A percentile compares a stretch with the other conserved stretches of the same genome.
Evolutionary conservation across 2,329 filamentous ascomycete genomes (phyloP).

Genomic region (Acephala macrosclerotiorum): DNA sequence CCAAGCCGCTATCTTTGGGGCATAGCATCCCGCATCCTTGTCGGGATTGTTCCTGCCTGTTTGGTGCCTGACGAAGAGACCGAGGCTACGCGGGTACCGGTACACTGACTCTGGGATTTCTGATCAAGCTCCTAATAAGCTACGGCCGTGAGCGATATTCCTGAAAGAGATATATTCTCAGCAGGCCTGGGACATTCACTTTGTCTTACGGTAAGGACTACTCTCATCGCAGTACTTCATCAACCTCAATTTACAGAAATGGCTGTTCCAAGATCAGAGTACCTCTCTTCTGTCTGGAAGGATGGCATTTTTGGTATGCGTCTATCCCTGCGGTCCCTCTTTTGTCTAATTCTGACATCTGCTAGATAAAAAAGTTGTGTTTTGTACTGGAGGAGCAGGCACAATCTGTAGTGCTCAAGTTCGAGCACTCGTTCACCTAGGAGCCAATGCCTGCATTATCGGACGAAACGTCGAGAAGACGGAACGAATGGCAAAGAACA

Average conservation of each 20-base stretch:
- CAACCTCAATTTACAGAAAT: conserved; percentile 21
- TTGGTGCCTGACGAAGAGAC: conserved; percentile 22
- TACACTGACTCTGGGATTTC: conserved; percentile 18
- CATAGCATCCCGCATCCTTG: too few species aligned
- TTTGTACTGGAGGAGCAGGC: conserved; percentile 94
- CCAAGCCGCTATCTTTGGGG: conserved; percentile 3
- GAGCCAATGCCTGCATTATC: conserved; percentile 92
- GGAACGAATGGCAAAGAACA: conserved; percentile 78
- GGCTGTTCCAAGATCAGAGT: conserved; percentile 71
- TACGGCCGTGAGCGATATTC: conserved; percentile 22
- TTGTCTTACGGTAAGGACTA: not conserved
- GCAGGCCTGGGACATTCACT: conserved; percentile 3
- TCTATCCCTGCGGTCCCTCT: not conserved
- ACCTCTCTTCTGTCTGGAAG: conserved; percentile 83
- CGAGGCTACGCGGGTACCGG: conserved; percentile 15
- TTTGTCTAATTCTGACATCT: conserved; percentile 7
- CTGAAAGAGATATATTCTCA: conserved; percentile 1
- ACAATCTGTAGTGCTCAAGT: conserved; percentile 96
- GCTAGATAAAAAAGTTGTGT: conserved; percentile 84
- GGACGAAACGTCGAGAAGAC: conserved; percentile 92
- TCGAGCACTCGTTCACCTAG: conserved; percentile 86
- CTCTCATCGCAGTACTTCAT: not conserved
- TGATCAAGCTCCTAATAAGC: conserved; percentile 13
- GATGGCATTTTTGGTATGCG: conserved; percentile 83
- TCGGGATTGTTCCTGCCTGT: conserved; percentile 11